phyloP scores from a whole-genome alignment of 805 yeast genomes.

The Wickerhamomyces subpelliculosus region DNA sequence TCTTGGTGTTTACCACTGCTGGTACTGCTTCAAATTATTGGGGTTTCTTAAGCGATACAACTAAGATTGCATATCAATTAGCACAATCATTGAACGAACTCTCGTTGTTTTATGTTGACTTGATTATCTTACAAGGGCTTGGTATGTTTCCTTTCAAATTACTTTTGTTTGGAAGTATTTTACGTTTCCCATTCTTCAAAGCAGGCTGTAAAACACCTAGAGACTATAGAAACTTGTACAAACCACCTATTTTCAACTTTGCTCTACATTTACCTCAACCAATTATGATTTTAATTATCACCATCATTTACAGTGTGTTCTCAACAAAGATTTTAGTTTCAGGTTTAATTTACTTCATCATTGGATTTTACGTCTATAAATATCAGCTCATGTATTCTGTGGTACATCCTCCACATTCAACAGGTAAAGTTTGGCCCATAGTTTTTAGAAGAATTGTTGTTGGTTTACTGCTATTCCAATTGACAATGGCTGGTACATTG shows the following conservation, averaged over 20 bases:
- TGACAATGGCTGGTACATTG: slow-evolving; percentile 89
- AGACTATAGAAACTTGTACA: slow-evolving; percentile 66
- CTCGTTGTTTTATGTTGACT: slow-evolving; percentile 84
- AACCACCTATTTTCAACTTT: slow-evolving; percentile 88
- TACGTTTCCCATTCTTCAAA: slow-evolving; percentile 65
- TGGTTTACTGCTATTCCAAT: slow-evolving; percentile 78
- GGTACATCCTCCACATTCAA: slow-evolving; percentile 94
- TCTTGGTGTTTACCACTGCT: slow-evolving; percentile 87
- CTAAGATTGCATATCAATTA: slow-evolving; percentile 77
- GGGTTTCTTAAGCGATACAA: slow-evolving; percentile 81
- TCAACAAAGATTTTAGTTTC: slow-evolving; percentile 82
- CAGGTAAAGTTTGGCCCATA: slow-evolving; percentile 94
- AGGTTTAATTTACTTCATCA: slow-evolving; percentile 73
- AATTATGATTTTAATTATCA: slow-evolving; percentile 73
- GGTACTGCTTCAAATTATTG: slow-evolving; percentile 83
- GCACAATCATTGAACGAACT: slow-evolving; percentile 77
- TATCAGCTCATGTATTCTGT: slow-evolving; percentile 86
- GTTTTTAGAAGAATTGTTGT: slow-evolving; percentile 75
- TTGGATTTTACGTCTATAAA: slow-evolving; percentile 86
- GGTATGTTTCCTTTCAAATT: slow-evolving; percentile 89
- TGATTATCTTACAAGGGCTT: slow-evolving; percentile 72
- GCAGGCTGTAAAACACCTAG: slow-evolving; percentile 73
- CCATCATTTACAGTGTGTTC: slow-evolving; percentile 81
- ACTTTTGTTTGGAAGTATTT: slow-evolving; percentile 70
- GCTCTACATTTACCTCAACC: slow-evolving; percentile 93